Evolutionary conservation across 2,329 filamentous ascomycete genomes (phyloP).

Genomic region (Colletotrichum tropicale): DNA sequence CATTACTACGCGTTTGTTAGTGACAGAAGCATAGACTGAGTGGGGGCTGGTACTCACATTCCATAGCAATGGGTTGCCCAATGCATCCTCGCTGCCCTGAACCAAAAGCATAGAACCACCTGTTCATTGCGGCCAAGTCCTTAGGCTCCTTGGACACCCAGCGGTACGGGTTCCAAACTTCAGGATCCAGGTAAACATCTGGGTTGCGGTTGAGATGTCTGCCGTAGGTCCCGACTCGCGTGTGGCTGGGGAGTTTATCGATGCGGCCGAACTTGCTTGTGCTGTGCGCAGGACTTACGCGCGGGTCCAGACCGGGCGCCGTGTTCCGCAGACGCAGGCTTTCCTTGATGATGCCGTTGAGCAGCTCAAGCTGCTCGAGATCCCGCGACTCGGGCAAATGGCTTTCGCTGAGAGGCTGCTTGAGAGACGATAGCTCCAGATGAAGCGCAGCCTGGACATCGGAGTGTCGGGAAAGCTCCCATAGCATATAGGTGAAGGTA

Average conservation of each 20-base stretch:
- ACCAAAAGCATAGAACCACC: neutral
- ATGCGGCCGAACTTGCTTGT: neutral
- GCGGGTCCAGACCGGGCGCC: neutral
- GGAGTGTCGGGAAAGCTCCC: neutral
- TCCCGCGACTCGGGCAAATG: neutral
- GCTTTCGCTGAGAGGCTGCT: neutral
- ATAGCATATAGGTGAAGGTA: neutral
- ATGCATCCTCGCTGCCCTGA: neutral
- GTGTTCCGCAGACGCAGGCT: neutral
- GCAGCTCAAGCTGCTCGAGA: neutral
- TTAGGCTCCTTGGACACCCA: neutral
- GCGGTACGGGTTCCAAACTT: neutral
- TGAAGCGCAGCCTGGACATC: neutral
- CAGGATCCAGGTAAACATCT: neutral
- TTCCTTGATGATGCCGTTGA: neutral
- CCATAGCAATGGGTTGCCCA: neutral
- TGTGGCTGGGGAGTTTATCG: neutral
- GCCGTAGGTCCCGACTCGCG: neutral
- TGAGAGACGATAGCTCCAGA: neutral
- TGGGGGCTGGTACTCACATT: neutral
- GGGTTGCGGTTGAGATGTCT: neutral
- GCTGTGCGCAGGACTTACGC: neutral
- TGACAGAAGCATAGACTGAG: neutral
- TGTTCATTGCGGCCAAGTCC: neutral
- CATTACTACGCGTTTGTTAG: neutral